Evolutionary conservation across 345 rosid species (phyloP).

Genomic region (Excoecaria agallocha): DNA sequence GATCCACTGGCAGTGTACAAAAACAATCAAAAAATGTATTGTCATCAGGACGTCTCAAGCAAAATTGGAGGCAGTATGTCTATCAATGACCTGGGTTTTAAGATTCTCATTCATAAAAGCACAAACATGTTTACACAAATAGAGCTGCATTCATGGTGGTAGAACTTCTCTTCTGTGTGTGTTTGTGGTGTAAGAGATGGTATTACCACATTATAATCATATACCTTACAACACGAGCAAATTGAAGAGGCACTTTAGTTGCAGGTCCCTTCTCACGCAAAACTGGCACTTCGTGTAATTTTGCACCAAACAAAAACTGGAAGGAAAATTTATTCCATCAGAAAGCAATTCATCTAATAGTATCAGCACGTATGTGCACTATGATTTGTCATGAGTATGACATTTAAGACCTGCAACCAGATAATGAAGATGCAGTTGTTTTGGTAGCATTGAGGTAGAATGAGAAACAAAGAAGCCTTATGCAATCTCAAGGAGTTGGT

Average conservation of each 20-base stretch:
- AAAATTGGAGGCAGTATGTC: too few species aligned
- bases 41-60: too few species aligned
- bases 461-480: not conserved
- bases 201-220: constrained; percentile 6
- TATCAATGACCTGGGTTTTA: too few species aligned
- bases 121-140: not conserved
- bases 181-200: not conserved
- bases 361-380: not conserved
- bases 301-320: constrained; percentile 49
- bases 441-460: not conserved
- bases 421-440: not conserved
- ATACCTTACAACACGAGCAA: constrained; percentile 47
- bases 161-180: not conserved
- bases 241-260: constrained; percentile 44
- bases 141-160: not conserved
- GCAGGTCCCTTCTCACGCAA: constrained; percentile 36
- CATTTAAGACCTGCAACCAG: not conserved
- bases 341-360: constrained; percentile 4
- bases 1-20: too few species aligned
- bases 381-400: not conserved
- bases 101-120: too few species aligned
- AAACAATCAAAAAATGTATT: too few species aligned
- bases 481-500: not conserved
- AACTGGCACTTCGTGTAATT: constrained; percentile 32
- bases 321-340: constrained; percentile 10